Percentiles rank a stretch among this genome's conserved stretches.
phyloP scores from a whole-genome alignment of 257 asterid species.

The Fraxinus excelsior region DNA sequence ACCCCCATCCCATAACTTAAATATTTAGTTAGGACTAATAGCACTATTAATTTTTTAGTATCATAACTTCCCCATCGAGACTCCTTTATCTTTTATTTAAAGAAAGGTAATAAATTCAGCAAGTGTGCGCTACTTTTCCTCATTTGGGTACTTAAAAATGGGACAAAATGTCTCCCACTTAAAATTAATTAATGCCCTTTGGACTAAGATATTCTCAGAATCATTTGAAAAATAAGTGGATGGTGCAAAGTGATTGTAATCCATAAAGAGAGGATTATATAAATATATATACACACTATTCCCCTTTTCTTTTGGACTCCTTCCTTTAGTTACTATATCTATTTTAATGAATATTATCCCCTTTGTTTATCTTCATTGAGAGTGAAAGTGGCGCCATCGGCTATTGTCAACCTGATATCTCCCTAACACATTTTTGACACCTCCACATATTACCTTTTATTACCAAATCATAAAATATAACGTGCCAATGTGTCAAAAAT shows the following conservation, averaged over 20 bases:
- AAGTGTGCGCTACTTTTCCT: neutral
- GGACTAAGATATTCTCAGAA: constrained; percentile 11
- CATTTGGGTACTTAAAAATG: neutral
- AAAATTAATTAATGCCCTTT: constrained; percentile 15
- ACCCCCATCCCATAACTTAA: too few relatives aligned
- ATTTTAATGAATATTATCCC: neutral
- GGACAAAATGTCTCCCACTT: constrained; percentile 19
- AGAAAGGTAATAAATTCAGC: neutral
- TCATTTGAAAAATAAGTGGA: constrained; percentile 14
- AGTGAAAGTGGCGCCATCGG: neutral
- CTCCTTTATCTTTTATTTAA: neutral
- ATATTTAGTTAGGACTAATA: too few relatives aligned
- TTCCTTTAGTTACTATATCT: neutral
- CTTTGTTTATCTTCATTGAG: neutral
- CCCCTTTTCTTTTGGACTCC: neutral
- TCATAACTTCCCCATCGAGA: neutral
- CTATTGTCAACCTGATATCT: neutral
- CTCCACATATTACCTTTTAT: too few relatives aligned
- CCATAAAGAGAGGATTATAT: neutral
- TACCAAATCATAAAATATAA: too few relatives aligned
- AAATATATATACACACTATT: neutral
- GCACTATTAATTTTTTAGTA: too few relatives aligned
- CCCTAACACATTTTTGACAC: too few relatives aligned
- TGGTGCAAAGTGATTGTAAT: constrained; percentile 28
- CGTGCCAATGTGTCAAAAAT: neutral